Evolutionary conservation across 306 rosid species (phyloP), one percentile per base, ranked within the genome.

Genomic region (Gillenia trifoliata): DNA sequence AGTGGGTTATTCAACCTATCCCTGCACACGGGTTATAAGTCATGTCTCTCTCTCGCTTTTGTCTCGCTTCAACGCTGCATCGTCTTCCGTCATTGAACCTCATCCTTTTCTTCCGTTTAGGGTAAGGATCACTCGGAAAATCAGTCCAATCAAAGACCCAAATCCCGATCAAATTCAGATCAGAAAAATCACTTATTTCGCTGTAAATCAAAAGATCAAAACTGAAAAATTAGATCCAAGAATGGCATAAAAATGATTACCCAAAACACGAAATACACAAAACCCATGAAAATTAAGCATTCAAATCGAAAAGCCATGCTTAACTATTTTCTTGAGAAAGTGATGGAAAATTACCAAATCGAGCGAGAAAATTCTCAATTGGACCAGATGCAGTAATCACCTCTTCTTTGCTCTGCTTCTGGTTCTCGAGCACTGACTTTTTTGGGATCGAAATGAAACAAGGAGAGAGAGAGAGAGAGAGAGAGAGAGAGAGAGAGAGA

Each of bases 331-430:
- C 9, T 17, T 5, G 12, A 61, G 57, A 62, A 57, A 66, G 7
- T 4, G 63, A 72, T 36, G 30, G 63, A 28, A 62, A 81, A 57
- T 84, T 83, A 85, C 88, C 88, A 4, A 60, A 22, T n/a, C n/a
- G n/a, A n/a, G n/a, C n/a, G n/a, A n/a, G n/a, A n/a, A n/a, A n/a
- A n/a, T n/a, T n/a, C n/a, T n/a, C n/a, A n/a, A n/a, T 61, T 23
- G 22, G 80, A 74, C 41, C 36, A 43, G 30, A 26, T 73, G 33
- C 72, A 43, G 74, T 72, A 10, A 45, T 82, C 17, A 36, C 66
- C 52, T 25, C 1, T 26, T 71, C 17, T 43, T 41, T 30, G 56
- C 41, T 23, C 17, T 50, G 33, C 38, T 50, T 22, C 5, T 52
- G 34, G 8, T 19, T 63, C 33, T 31, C 9, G 60, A 73, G 70